Evolutionary conservation across 2,329 filamentous ascomycete genomes (phyloP), one percentile per base, ranked within the genome.

Genomic region (Coniella lustricola): DNA sequence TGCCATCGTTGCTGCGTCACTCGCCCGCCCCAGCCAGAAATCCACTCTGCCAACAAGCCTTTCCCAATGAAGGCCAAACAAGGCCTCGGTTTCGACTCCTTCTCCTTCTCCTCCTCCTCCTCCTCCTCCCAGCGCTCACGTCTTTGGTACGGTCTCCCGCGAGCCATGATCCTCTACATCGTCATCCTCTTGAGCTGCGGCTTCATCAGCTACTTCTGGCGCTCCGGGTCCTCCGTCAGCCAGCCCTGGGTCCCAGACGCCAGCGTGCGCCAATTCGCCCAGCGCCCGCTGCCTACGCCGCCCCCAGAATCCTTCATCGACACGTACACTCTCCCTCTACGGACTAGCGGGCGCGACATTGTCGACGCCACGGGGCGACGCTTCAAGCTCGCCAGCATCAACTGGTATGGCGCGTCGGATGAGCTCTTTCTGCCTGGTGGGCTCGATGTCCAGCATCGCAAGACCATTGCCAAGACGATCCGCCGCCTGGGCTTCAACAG

Each of bases 381-480:
- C 25, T 79, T 81, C 64, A 82, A 81, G 66, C 69, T 87, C 7
- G 67, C 77, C 16, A 81, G 77, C 17, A 70, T 85, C 59, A 86
- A 86, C 65, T 86, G 82, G 82, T 86, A 86, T 60, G 82, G 83
- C 31, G 82, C 76, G 3, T 84, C 79, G 59, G 82, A 86, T 58
- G 75, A 83, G 65, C 69, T 79, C 47, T 84, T 82, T 57, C 73
- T 85, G 10, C 73, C 79, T 0, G 78, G 80, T 32, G 82, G 82
- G 0, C 69, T 86, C 34, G 80, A 85, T 54, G 66, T 81, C 18
- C 73, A 75, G 57, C 80, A 85, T 63, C 79, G 82, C 33, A 68
- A 67, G 48, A 69, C 71, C 17, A 84, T 86, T 54, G 79, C 81
- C 3, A 59, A 65, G 52, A 77, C 76, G 14, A 83, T 86, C 60